These are phyloP conservation scores for Neonothopanus nambi DNA, from an alignment of 1,284 basidiomycete species.

Conservation along the genomic window DNA sequence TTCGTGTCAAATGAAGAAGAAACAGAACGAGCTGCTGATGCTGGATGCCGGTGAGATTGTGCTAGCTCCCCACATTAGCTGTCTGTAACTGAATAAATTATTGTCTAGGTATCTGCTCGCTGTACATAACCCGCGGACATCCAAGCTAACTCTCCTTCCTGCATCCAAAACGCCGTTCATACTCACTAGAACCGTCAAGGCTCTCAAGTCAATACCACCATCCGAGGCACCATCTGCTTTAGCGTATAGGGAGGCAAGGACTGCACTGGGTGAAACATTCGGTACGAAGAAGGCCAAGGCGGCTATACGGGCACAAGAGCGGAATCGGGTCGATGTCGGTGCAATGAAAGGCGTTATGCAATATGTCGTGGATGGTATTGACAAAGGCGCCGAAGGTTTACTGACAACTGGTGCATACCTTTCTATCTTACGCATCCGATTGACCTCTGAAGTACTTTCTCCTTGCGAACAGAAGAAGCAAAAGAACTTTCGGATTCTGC, in stretches of 20 bases:
- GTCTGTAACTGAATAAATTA: conserved; percentile 10
- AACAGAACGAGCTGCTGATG: conserved; percentile 45
- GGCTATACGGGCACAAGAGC: conserved; percentile 79
- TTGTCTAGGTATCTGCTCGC: conserved; percentile 58
- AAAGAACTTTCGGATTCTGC: conserved; percentile 60
- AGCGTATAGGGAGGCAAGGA: conserved; percentile 66
- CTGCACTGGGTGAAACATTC: conserved; percentile 85
- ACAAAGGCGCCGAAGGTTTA: conserved; percentile 64
- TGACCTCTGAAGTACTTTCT: conserved; percentile 8
- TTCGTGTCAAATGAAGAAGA: conserved; percentile 75
- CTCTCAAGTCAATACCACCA: conserved; percentile 69
- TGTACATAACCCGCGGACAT: conserved; percentile 71
- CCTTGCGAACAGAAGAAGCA: conserved; percentile 53
- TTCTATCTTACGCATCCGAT: not conserved
- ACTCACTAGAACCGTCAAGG: conserved; percentile 78
- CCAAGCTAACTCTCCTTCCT: conserved; percentile 66
- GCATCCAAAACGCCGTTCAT: conserved; percentile 67
- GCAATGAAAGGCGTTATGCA: conserved; percentile 86
- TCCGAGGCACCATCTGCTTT: conserved; percentile 47
- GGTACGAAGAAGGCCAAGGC: conserved; percentile 92
- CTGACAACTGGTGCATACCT: conserved; percentile 60
- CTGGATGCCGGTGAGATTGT: conserved; percentile 60
- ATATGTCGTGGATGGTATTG: conserved; percentile 81
- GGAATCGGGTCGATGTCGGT: conserved; percentile 83
- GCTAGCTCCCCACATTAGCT: conserved; percentile 19